These are phyloP conservation scores for Emergomyces pasteurianus DNA, from an alignment of 2,329 filamentous ascomycete species.

Conservation along the genomic window DNA sequence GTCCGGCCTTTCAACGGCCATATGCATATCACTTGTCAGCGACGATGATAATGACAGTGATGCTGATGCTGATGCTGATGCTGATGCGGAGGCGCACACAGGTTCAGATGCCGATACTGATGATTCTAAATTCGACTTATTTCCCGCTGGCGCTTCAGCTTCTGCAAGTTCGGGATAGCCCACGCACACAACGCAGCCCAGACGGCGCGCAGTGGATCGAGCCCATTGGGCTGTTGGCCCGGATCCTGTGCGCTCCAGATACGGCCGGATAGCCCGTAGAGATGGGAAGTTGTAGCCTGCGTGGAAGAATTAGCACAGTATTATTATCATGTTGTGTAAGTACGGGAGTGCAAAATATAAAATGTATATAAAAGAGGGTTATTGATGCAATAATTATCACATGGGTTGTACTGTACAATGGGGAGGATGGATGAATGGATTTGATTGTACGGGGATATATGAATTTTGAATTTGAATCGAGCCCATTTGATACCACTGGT, in stretches of 20 bases:
- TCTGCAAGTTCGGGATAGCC: slow-evolving; percentile 47
- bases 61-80: neutral
- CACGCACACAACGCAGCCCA: slow-evolving; percentile 49
- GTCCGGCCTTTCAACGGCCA: slow-evolving; percentile 1
- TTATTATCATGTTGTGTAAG: neutral
- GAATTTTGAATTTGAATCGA: neutral
- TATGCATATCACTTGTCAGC: neutral
- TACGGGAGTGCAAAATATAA: neutral
- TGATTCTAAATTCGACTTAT: slow-evolving; percentile 9
- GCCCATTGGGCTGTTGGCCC: slow-evolving; percentile 49
- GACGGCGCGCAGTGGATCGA: slow-evolving; percentile 39
- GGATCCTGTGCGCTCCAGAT: slow-evolving; percentile 45
- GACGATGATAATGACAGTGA: neutral
- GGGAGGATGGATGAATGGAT: neutral
- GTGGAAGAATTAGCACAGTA: neutral
- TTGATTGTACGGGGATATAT: neutral
- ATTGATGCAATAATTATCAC: neutral
- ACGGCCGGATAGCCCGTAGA: slow-evolving; percentile 44
- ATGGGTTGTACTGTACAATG: neutral
- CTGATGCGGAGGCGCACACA: slow-evolving; percentile 12
- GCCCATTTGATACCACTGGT: neutral
- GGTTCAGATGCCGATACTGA: slow-evolving; percentile 10
- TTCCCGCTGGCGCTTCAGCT: neutral
- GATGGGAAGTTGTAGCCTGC: slow-evolving; percentile 53
- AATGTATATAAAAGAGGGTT: neutral